Percentiles rank a stretch among this genome's conserved stretches.
Evolutionary conservation across 345 rosid species (phyloP).

Genomic region (Tarenaya hassleriana): DNA sequence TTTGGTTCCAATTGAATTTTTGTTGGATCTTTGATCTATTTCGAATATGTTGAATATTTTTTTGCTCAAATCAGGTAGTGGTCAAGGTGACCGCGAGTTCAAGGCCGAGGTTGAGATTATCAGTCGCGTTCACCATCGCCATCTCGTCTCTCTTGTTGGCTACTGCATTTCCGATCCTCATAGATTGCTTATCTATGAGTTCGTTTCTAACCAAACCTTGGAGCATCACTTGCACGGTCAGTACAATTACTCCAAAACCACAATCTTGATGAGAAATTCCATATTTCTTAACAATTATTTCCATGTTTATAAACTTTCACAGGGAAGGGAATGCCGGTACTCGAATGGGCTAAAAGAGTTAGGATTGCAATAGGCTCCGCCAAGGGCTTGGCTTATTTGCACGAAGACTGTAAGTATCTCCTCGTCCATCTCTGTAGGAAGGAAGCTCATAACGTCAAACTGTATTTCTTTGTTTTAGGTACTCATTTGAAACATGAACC

Average conservation of each 20-base stretch:
- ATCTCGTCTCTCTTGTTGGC: conserved; percentile 90
- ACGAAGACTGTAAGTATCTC: conserved; percentile 81
- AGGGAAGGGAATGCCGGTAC: conserved; percentile 50
- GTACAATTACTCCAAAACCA: conserved; percentile 1
- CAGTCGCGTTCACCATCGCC: conserved; percentile 90
- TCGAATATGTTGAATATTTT: no score
- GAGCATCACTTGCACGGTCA: conserved; percentile 93
- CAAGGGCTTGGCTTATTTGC: conserved; percentile 94
- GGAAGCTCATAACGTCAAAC: no score
- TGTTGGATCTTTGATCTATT: no score
- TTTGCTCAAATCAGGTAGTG: conserved; percentile 91
- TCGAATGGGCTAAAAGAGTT: conserved; percentile 83
- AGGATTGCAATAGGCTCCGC: conserved; percentile 90
- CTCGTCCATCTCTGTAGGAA: neutral
- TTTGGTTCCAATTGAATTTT: no score
- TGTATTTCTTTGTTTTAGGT: no score
- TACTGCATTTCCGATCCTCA: conserved; percentile 59
- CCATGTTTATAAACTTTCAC: conserved; percentile 8
- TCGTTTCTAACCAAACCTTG: conserved; percentile 81
- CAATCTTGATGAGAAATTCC: neutral
- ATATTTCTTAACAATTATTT: neutral
- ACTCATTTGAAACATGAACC: neutral
- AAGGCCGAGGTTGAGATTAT: conserved; percentile 95
- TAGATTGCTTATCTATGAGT: conserved; percentile 80
- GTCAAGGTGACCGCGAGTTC: conserved; percentile 95